Evolutionary conservation across 441 rosid species (phyloP), one percentile per base, ranked within the genome.

Genomic region (Populus hybrid): DNA sequence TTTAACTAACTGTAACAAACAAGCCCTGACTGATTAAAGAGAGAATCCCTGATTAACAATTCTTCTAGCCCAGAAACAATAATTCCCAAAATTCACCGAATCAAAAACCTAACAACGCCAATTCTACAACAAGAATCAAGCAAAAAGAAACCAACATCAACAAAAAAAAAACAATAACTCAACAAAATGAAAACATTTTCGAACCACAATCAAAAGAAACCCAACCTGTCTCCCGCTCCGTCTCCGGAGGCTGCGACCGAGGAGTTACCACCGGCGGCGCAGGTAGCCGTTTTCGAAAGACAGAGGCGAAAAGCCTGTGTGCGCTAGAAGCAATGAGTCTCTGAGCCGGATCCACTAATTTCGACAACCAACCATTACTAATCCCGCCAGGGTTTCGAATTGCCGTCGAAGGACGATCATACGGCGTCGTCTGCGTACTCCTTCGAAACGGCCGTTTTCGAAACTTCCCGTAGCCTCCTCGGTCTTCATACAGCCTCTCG

Each of bases 341-440:
- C 77, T 91, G 98, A 24, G 98, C 97, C 74, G 98, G 99, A 90
- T 94, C 96, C 82, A 94, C 91, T 74, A 96, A 63, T 84, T 89
- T 96, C 79, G 98, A 88, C 31, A 96, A 68, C 99, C 98, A 96
- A 12, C 95, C 91, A 78, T 84, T 81, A 12, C 72, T 80, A 65
- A 69, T 36, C 18, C 63, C 26, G 65, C 78, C 74, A 36, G 90
- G 64, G 81, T 86, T 90, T 70, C 92, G 81, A 42, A 79, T 73
- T 4, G 88, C 79, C 21, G 88, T 74, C 24, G 87, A 75, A n/a
- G 94, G 97, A 4, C 97, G 94, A 84, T 87, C 94, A 67, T 96
- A 96, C 7, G 99, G 99, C 78, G 94, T 92, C 56, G 86, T 35
- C 40, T 82, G 86, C 1, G 83, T 72, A 8, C 83, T 50, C 87